Evolutionary conservation across 2,329 filamentous ascomycete species (phyloP), one percentile per base, ranked within the genome.

Genomic region (Xylariales sp.): DNA sequence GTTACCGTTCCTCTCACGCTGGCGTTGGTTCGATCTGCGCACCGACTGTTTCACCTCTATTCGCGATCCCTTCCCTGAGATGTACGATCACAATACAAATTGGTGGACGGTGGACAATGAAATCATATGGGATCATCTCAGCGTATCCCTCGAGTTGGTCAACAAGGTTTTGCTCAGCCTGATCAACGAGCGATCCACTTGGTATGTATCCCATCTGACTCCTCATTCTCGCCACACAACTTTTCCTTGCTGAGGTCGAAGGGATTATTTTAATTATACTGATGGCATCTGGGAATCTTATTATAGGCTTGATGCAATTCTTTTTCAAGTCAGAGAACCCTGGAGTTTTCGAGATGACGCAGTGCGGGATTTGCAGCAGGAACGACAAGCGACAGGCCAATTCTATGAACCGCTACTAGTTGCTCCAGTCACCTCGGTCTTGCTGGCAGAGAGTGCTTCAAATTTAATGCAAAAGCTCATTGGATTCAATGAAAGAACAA

Each of bases 81-180:
- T 39, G 37, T 8, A 3, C 13, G 17, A 28, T n/a, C 41, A 37
- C 12, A 5, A 21, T 6, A 21, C 23, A 20, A 35, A 30, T 10
- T 40, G 41, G 41, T 37, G 37, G 41, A 40, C 41, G 2, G 41
- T 40, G 10, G 41, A 43, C 25, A 43, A 43, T 18, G 23, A 20
- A 5, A 15, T 24, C 18, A 38, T 43, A 13, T 43, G 41, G 41
- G 24, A 16, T 7, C 17, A 37, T 2, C 17, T 43, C 16, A 17
- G 28, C 12, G 18, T 40, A 6, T 23, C 24, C 2, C 33, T 40
- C 12, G 41, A 43, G 27, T 10, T 43, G 16, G 29, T 29, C 6
- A 37, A 43, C 21, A 28, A 37, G 3, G 27, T 40, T 10, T 8
- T 43, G 4, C 11, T 13, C 2, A 29, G 23, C 6, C 33, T 43